Base-by-base conservation (phyloP, 352 stramenopile genomes). In the Phytophthora agathidicida region DNA sequence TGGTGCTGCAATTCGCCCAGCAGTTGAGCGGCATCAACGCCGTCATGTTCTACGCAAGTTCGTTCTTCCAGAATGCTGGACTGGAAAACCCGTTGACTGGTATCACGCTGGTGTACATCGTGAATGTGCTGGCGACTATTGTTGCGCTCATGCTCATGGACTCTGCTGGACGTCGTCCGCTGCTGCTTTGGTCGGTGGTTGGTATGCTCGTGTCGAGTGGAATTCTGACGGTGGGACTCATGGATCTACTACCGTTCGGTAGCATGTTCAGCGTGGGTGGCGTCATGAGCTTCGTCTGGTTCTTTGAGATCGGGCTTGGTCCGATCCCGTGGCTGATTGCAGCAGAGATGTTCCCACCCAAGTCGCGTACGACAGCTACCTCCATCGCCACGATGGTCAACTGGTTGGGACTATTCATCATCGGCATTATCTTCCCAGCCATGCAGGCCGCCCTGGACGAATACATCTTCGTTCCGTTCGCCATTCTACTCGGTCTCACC, bases 241-340 rank as follows among this genome's bases (percentile, higher is more conserved):
- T 82, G 37, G 70, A 83, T 22, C 30, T 89, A 19, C 55, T 91
- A 7, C 81, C 81, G 3, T 86, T 84, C 31, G 61, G 60, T 6
- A 85, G 68, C 36, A 61, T 79, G 3, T 60, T 71, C 39, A 76
- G 70, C 16, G 70, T 91, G 46, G 77, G 79, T 5, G 81, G 79
- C 31, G 77, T 89, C 37, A 87, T 84, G 72, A 79, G 68, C 49
- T 91, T 89, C 37, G 79, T 91, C 6, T 91, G 81, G 75, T 91
- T 82, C 65, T 86, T 86, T 52, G 76, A 86, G 59, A 82, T 86
- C 14, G 77, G 77, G 2, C 55, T 86, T 1, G 96, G 96, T 2
- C 94, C 96, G 8, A 98, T 99, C 57, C 94, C 96, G 36, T 98
- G 94, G 96, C 68, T 98, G 11, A 98, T 99, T 52, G 92, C 97